Evolutionary conservation across 192 early-diverging fungal genomes (phyloP).

Genomic region (Backusella tuberculispora): DNA sequence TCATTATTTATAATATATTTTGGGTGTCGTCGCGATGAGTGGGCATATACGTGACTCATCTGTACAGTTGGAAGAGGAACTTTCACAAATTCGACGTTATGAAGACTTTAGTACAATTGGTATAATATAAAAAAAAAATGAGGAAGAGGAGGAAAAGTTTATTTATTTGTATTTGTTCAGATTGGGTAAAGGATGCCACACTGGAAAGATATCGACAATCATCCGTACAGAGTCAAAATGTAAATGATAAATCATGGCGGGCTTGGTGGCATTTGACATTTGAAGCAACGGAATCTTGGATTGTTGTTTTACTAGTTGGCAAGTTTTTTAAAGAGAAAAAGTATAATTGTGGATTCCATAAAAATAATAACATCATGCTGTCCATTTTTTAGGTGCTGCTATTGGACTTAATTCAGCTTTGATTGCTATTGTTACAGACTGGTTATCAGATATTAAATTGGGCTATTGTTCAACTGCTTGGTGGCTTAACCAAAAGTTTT

Average conservation of each 20-base stretch:
- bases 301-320: slow-evolving; percentile 82
- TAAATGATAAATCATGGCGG: slow-evolving; percentile 51
- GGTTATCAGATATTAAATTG: slow-evolving; percentile 87
- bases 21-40: not conserved
- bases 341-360: not conserved
- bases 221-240: slow-evolving; percentile 40
- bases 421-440: slow-evolving; percentile 89
- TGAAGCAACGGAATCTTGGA: slow-evolving; percentile 83
- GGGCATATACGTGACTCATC: slow-evolving; percentile 26
- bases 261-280: slow-evolving; percentile 56
- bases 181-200: slow-evolving; percentile 72
- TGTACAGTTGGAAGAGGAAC: slow-evolving; percentile 46
- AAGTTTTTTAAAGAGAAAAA: slow-evolving; percentile 25
- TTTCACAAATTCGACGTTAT: slow-evolving; percentile 55
- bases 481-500: slow-evolving; percentile 93
- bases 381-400: slow-evolving; percentile 43
- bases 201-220: slow-evolving; percentile 60
- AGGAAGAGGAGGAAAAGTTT: not conserved
- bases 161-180: slow-evolving; percentile 33
- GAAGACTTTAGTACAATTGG: slow-evolving; percentile 74
- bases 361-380: too few relatives aligned
- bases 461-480: slow-evolving; percentile 83
- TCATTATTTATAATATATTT: not conserved
- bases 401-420: slow-evolving; percentile 87
- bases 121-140: slow-evolving; percentile 26